These are phyloP conservation scores for Microdochium bolleyi DNA, from an alignment of 2,329 filamentous ascomycete genomes.

Conservation along the genomic window DNA sequence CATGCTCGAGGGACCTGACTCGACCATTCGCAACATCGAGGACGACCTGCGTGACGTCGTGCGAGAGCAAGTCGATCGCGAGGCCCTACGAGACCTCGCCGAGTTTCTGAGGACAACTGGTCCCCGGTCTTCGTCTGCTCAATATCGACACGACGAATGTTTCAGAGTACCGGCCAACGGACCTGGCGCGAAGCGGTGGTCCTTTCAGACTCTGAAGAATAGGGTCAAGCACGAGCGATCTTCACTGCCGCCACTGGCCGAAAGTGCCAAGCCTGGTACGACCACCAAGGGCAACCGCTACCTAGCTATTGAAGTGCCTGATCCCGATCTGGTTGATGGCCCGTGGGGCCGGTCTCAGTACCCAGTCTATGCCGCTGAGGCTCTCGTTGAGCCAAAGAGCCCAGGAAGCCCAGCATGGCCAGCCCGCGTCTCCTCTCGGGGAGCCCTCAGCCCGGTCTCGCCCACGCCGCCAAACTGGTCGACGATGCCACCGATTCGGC, in stretches of 20 bases:
- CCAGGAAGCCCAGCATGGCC: slow-evolving; percentile 7
- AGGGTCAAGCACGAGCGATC: slow-evolving; percentile 5
- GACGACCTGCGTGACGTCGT: slow-evolving; percentile 7
- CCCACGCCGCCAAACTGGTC: background rate
- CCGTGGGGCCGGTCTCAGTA: slow-evolving; percentile 13
- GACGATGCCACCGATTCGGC: background rate
- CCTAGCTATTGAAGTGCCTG: slow-evolving; percentile 8
- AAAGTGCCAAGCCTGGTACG: slow-evolving; percentile 8
- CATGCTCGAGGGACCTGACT: slow-evolving; percentile 9
- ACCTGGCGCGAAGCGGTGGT: slow-evolving; percentile 6
- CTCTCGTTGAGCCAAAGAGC: too few relatives aligned
- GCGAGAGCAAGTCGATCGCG: slow-evolving; percentile 8
- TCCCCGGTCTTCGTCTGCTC: slow-evolving; percentile 7
- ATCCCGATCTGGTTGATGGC: slow-evolving; percentile 4
- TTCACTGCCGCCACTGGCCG: slow-evolving; percentile 5
- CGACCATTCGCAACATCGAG: slow-evolving; percentile 1
- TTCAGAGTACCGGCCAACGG: slow-evolving; percentile 4
- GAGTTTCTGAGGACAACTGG: slow-evolving; percentile 13
- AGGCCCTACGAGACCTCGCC: slow-evolving; percentile 11
- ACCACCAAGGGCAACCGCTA: slow-evolving; percentile 8
- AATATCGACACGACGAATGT: slow-evolving; percentile 8
- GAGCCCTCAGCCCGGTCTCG: background rate
- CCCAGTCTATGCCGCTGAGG: slow-evolving; percentile 5
- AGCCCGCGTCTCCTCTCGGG: slow-evolving; percentile 11
- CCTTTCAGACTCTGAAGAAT: slow-evolving; percentile 11